phyloP scores from a whole-genome alignment of 1,139 yeast genomes.

The Blastobotrys persicus region DNA sequence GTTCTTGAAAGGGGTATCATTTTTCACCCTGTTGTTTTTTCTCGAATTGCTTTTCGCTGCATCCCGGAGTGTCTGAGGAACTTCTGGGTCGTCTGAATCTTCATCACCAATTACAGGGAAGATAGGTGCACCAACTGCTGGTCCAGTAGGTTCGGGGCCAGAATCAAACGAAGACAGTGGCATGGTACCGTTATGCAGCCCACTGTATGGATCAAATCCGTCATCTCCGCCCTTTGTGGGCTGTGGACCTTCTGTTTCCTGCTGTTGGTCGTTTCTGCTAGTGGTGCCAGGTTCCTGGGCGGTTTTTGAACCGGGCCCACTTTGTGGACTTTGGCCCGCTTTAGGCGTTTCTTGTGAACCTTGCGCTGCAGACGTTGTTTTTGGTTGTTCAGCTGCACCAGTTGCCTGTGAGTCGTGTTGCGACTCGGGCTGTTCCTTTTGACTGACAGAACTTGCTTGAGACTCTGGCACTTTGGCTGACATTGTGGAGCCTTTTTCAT shows the following conservation, averaged over 20 bases:
- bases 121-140: slow-evolving; percentile 4
- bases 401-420: background rate
- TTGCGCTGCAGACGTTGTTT: background rate
- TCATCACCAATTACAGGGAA: slow-evolving; percentile 3
- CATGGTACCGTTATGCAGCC: slow-evolving; percentile 4
- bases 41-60: background rate
- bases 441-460: too few species aligned
- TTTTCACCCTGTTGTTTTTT: background rate
- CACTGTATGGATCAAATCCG: slow-evolving; percentile 6
- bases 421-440: too few species aligned
- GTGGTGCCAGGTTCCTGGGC: background rate
- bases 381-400: background rate
- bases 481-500: background rate
- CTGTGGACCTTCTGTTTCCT: background rate
- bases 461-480: background rate
- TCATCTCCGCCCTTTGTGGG: background rate
- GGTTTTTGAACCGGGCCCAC: background rate
- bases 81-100: slow-evolving; percentile 1
- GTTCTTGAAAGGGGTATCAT: slow-evolving; percentile 5
- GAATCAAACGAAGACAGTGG: slow-evolving; percentile 3
- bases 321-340: background rate
- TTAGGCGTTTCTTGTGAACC: background rate
- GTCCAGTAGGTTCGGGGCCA: slow-evolving; percentile 2
- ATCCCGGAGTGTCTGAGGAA: background rate
- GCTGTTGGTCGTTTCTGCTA: background rate